A percentile compares a stretch with the other conserved stretches of the same genome.
Evolutionary conservation across 352 stramenopile genomes (phyloP).

Genomic region (Globisporangium nunn): DNA sequence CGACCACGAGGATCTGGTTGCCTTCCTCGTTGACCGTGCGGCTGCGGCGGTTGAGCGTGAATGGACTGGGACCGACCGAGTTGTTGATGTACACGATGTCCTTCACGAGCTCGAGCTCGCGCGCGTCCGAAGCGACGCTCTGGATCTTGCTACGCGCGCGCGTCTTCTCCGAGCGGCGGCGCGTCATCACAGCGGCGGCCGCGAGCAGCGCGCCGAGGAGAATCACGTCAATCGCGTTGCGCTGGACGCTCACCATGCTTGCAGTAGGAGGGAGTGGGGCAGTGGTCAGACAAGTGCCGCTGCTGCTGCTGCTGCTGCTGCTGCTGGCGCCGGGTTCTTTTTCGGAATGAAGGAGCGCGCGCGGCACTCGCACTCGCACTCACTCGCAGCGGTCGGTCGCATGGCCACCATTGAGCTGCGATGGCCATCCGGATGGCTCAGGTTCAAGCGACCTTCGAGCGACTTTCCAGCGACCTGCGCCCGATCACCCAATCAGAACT

Average conservation of each 20-base stretch:
- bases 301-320: background rate
- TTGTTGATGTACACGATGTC: constrained; percentile 85
- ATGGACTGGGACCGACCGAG: constrained; percentile 33
- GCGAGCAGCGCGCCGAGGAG: constrained; percentile 39
- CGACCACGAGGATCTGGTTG: constrained; percentile 84
- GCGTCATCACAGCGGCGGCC: constrained; percentile 37
- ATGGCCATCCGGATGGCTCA: background rate
- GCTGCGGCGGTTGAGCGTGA: constrained; percentile 32
- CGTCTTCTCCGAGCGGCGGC: constrained; percentile 33
- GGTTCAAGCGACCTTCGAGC: no score
- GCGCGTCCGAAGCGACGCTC: constrained; percentile 34
- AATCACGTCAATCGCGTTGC: constrained; percentile 33
- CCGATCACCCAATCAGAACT: background rate
- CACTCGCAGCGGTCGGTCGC: no score
- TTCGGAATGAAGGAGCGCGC: background rate
- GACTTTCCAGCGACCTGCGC: no score
- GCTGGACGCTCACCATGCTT: constrained; percentile 33
- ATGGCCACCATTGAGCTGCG: no score
- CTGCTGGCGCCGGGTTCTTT: background rate
- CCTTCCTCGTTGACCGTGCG: constrained; percentile 39
- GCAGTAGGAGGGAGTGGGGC: background rate
- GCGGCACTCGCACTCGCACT: background rate
- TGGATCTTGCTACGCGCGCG: constrained; percentile 37
- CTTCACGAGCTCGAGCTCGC: constrained; percentile 75
- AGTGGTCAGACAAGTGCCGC: no score